Percentiles rank a stretch among this genome's conserved stretches.
phyloP scores from a whole-genome alignment of 768 basidiomycete genomes.

The Pleurotus sapidus region DNA sequence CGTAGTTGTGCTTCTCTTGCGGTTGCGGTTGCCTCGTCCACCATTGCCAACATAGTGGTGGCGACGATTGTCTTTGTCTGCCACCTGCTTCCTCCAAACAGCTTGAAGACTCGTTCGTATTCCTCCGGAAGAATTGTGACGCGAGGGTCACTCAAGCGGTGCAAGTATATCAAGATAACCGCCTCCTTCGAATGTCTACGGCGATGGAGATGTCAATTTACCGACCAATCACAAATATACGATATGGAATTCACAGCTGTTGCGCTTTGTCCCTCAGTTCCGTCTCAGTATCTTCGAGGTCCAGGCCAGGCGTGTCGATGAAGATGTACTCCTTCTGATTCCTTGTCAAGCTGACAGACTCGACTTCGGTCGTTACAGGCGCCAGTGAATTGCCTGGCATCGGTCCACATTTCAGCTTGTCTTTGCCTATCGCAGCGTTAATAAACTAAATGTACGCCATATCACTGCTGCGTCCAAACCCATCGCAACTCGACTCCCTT shows the following conservation, averaged over 20 bases:
- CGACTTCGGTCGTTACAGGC: background rate
- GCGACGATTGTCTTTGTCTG: conserved; percentile 40
- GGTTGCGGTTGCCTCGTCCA: conserved; percentile 11
- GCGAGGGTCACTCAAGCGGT: conserved; percentile 33
- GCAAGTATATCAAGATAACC: conserved; percentile 37
- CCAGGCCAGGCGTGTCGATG: conserved; percentile 18
- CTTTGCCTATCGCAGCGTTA: background rate
- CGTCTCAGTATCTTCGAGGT: conserved; percentile 5
- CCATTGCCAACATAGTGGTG: conserved; percentile 40
- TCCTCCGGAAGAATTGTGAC: conserved; percentile 9
- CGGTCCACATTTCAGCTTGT: background rate
- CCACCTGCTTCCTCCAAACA: conserved; percentile 27
- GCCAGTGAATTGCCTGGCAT: background rate
- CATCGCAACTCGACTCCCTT: background rate
- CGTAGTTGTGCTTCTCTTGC: conserved; percentile 25
- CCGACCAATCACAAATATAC: background rate
- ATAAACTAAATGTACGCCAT: background rate
- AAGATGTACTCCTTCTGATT: conserved; percentile 5
- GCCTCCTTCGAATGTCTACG: conserved; percentile 1
- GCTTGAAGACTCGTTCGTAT: conserved; percentile 2
- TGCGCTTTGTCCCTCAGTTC: conserved; percentile 9
- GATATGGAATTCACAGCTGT: background rate
- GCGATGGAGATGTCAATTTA: background rate
- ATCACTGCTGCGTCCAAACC: background rate
- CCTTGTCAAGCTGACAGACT: background rate